phyloP scores from a whole-genome alignment of 2,329 filamentous ascomycete genomes.

The Curvularia lunata region DNA sequence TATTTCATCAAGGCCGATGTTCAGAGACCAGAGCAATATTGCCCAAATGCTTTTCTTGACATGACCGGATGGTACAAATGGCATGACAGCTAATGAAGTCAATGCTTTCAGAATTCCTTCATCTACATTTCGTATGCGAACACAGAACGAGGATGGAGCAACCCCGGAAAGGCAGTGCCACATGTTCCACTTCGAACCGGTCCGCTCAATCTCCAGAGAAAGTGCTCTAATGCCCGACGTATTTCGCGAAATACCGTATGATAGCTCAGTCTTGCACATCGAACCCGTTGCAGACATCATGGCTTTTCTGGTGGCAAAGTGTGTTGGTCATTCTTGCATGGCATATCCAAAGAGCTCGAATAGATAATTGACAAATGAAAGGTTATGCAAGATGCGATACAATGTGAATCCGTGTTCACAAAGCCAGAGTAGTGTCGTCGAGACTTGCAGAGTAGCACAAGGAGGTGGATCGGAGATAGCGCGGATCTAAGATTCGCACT shows the following conservation, averaged over 20 bases:
- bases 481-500: not conserved
- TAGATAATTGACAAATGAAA: not conserved
- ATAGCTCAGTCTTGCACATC: not conserved
- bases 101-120: not conserved
- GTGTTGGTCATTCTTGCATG: not conserved
- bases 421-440: not conserved
- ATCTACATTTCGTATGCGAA: not conserved
- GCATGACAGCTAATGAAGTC: not conserved
- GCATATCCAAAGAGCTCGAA: not conserved
- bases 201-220: not conserved
- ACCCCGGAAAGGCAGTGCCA: not conserved
- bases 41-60: not conserved
- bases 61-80: not conserved
- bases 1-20: no score
- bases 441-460: not conserved
- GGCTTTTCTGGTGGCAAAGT: not conserved
- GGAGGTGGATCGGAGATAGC: not conserved
- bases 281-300: not conserved
- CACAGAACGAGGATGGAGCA: not conserved
- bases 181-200: not conserved
- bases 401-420: not conserved
- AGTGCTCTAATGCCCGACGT: not conserved
- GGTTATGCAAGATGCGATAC: not conserved
- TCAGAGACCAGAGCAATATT: no score
- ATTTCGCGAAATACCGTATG: not conserved